Base-by-base conservation (phyloP, 768 basidiomycete genomes). In the Agaricus subrufescens region DNA sequence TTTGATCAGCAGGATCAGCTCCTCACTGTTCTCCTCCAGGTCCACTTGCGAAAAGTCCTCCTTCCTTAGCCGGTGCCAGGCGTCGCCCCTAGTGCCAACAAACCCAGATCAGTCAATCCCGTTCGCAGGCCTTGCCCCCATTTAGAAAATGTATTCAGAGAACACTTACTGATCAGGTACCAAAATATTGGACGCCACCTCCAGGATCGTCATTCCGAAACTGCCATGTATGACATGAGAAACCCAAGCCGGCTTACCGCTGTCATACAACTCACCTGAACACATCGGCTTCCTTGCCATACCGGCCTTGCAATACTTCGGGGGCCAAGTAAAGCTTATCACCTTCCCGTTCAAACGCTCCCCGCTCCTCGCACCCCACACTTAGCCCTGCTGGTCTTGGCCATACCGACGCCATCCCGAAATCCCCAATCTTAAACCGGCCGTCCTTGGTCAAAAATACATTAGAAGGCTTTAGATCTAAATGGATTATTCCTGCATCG, bases 401-500 rank as follows among this genome's bases (percentile, higher is more conserved):
- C 89, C 92, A 95, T 51, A 93, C 64, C 5, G 92, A 91, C n/a
- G 96, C 95, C 86, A 99, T 94, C 8, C 97, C 97, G 74, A 98
- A 98, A 69, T 99, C 97, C 7, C 96, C 96, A 68, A 99, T 94
- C 75, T 93, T 94, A 74, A 99, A 88, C 45, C 88, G 82, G 1
- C 97, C 97, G 43, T 86, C 81, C 7, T 77, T 77, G 9, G 91
- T 94, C 63, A 99, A 79, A 67, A 99, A 94, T 50, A 99, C 87
- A 68, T 99, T 99, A 43, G 93, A 93, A 11, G 97, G 97, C 74
- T 99, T 99, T 61, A 99, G 73, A 73, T 99, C 97, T 53, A 99
- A 81, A 73, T 99, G 97, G 49, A 98, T 88, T 56, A 97, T 85
- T 54, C 88, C 87, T 44, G 86, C 82, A 62, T 83, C 79, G 71